Base-by-base conservation (phyloP, 1,284 basidiomycete genomes). In the Anthracocystis setariae region DNA sequence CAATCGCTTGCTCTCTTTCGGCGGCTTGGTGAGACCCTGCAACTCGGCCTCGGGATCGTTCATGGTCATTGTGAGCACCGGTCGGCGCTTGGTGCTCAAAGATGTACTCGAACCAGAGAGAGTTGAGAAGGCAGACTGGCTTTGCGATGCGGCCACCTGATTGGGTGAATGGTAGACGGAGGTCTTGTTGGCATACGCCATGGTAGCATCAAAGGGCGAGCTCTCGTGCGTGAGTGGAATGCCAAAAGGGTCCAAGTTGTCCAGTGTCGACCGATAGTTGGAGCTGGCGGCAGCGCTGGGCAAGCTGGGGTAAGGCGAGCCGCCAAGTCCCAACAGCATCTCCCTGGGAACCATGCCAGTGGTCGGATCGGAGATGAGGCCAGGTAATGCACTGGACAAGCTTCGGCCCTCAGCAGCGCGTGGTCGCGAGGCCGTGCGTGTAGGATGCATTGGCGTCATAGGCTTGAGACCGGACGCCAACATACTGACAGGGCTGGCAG, bases 31-130 rank as follows among this genome's bases (percentile, higher is more conserved):
- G 20, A 78, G 64, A 13, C 76, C 76, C 32, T 78, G 76, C 47
- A 72, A 23, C 39, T 76, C 72, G 47, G 70, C 56, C 29, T 72
- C 54, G 8, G 76, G 76, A 38, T 78, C 73, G 54, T 78, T 67
- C 76, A 78, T 76, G 12, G 64, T 74, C 76, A 78, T 78, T 23
- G 65, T 68, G 25, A 78, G 51, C 3, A 78, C 76, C 8, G 72
- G 70, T 0, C 66, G 57, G 20, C 63, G 58, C 50, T 53, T 46
- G 37, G 32, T 49, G 46, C 29, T 55, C 18, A 51, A 21, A 20
- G 38, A 49, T 0, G 58, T 39, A 25, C 47, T 49, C 20, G 64
- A 55, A 4, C 46, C 24, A 17, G 54, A 50, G 12, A 23, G 35
- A 4, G 43, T 40, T 10, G 65, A 59, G 17, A 42, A 50, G 5